Evolutionary conservation across 768 basidiomycete species (phyloP).

Genomic region (Suillus brevipes): DNA sequence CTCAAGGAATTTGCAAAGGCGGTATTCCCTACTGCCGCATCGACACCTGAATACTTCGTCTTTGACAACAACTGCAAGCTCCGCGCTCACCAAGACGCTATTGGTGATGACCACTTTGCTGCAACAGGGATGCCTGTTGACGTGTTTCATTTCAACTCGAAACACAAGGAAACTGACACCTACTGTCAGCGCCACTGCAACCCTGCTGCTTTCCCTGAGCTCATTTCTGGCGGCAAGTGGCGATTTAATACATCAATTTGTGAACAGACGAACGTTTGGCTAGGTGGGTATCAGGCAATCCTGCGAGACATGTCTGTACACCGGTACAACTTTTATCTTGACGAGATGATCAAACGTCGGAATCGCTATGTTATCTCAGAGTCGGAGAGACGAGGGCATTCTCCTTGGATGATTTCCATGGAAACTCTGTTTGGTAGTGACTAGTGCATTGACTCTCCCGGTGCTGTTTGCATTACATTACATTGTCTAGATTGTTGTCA

Average conservation of each 20-base stretch:
- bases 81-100: slow-evolving; percentile 10
- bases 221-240: too few relatives aligned
- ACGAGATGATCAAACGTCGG: background rate
- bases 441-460: slow-evolving; percentile 18
- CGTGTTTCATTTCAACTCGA: slow-evolving; percentile 20
- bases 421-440: slow-evolving; percentile 17
- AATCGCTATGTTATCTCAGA: slow-evolving; percentile 1
- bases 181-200: too few relatives aligned
- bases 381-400: background rate
- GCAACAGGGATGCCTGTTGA: slow-evolving; percentile 19
- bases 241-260: too few relatives aligned
- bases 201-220: too few relatives aligned
- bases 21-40: slow-evolving; percentile 12
- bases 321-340: background rate
- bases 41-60: slow-evolving; percentile 16
- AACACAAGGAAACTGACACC: too few relatives aligned
- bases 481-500: background rate
- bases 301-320: too few relatives aligned
- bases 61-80: slow-evolving; percentile 25
- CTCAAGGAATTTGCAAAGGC: slow-evolving; percentile 16
- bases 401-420: background rate
- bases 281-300: too few relatives aligned
- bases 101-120: slow-evolving; percentile 14
- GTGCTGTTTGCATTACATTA: background rate
- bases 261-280: too few relatives aligned